phyloP scores from a whole-genome alignment of 805 yeast genomes.

The Wickerhamomyces bovis region DNA sequence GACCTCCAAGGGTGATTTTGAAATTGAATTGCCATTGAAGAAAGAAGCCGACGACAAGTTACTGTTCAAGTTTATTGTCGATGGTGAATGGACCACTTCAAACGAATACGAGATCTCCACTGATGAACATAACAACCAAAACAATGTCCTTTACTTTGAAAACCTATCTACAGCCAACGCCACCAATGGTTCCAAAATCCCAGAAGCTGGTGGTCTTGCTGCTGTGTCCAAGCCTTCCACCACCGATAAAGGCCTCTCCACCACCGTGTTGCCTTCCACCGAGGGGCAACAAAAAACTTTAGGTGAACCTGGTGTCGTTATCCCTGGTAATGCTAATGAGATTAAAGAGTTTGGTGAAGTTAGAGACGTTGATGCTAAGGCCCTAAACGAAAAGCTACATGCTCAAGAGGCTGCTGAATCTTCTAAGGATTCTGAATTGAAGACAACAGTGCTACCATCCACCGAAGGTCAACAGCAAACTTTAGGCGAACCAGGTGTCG shows the following conservation, averaged over 20 bases:
- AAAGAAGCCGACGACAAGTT: conserved; percentile 31
- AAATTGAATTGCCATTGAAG: conserved; percentile 50
- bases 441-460: conserved; percentile 42
- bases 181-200: conserved; percentile 25
- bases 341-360: conserved; percentile 52
- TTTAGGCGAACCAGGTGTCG: conserved; percentile 64
- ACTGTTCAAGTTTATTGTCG: conserved; percentile 56
- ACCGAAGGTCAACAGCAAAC: conserved; percentile 36
- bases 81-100: conserved; percentile 55
- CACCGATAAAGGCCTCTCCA: conserved; percentile 22
- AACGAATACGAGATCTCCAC: conserved; percentile 34
- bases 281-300: conserved; percentile 34
- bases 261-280: conserved; percentile 35
- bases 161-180: conserved; percentile 16
- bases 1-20: conserved; percentile 54
- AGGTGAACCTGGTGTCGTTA: conserved; percentile 71
- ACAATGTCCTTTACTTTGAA: conserved; percentile 29
- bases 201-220: conserved; percentile 43
- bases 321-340: conserved; percentile 50
- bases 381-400: conserved; percentile 34
- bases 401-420: conserved; percentile 8
- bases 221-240: conserved; percentile 21
- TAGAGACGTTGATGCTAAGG: conserved; percentile 42
- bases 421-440: conserved; percentile 7
- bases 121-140: conserved; percentile 35